These are phyloP conservation scores for Penicillium sp. DNA, from an alignment of 2,329 filamentous ascomycete genomes.

Conservation along the genomic window DNA sequence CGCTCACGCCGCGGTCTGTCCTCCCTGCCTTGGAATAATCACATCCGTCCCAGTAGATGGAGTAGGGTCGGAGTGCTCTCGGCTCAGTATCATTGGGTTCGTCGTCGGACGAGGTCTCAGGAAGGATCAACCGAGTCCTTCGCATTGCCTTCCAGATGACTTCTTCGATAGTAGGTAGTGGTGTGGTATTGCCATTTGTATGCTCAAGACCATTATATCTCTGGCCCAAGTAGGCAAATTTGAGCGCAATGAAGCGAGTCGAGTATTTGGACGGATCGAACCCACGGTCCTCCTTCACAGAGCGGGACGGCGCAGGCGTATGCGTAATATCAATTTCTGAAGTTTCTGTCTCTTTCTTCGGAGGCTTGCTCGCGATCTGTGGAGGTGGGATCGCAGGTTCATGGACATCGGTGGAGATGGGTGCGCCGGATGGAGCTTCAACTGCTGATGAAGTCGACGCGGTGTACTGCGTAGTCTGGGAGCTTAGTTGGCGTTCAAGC, in stretches of 20 bases:
- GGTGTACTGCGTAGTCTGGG: conserved; percentile 39
- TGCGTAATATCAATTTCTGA: conserved; percentile 24
- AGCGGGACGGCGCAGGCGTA: conserved; percentile 22
- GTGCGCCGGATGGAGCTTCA: conserved; percentile 5
- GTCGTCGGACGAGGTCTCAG: conserved; percentile 46
- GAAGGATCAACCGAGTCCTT: conserved; percentile 74
- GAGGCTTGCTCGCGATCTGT: conserved; percentile 3
- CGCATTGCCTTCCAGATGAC: conserved; percentile 86
- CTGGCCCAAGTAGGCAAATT: conserved; percentile 88
- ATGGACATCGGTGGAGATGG: conserved; percentile 14
- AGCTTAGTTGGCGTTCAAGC: conserved; percentile 61
- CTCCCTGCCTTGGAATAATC: conserved; percentile 94
- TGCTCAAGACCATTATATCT: conserved; percentile 92
- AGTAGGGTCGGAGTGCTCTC: conserved; percentile 37
- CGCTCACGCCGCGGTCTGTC: conserved; percentile 88
- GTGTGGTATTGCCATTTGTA: conserved; percentile 61
- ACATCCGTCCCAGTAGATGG: conserved; percentile 71
- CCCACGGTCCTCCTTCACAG: conserved; percentile 43
- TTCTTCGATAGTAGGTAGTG: conserved; percentile 80
- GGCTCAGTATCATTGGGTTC: conserved; percentile 40
- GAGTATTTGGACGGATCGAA: conserved; percentile 77
- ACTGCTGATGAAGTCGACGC: conserved; percentile 5
- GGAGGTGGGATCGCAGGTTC: conserved; percentile 19
- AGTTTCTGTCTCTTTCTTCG: conserved; percentile 16
- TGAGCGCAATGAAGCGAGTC: conserved; percentile 80